Conservation (phyloP, 306 rosid species). For the Trifolium pratense region DNA sequence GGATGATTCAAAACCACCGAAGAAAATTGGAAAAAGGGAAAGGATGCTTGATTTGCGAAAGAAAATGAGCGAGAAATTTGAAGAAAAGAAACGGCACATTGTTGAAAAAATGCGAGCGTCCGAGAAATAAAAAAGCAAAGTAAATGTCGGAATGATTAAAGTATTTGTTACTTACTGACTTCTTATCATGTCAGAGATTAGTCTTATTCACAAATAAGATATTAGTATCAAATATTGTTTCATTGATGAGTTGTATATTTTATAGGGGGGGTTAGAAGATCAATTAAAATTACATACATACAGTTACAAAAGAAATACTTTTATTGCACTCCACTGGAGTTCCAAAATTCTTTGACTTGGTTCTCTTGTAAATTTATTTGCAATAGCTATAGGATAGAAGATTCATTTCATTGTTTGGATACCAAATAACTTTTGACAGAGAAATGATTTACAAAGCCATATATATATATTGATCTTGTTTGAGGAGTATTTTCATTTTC, state of each 20-base stretch:
- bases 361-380: conserved; percentile 41
- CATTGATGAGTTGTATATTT: conserved; percentile 41
- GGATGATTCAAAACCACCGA: conserved; percentile 58
- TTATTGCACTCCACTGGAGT: conserved; percentile 9
- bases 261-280: conserved; percentile 39
- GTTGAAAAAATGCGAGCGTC: conserved; percentile 92
- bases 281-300: conserved; percentile 28
- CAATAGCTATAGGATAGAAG: conserved; percentile 35
- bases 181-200: conserved; percentile 33
- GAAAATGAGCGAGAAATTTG: conserved; percentile 85
- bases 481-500: conserved; percentile 31
- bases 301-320: conserved; percentile 8
- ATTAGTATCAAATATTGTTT: conserved; percentile 35
- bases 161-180: conserved; percentile 34
- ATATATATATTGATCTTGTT: conserved; percentile 9
- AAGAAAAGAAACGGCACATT: conserved; percentile 79
- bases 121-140: conserved; percentile 34
- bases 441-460: conserved; percentile 34
- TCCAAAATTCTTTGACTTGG: conserved; percentile 28
- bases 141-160: conserved; percentile 33
- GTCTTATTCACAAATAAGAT: conserved; percentile 39
- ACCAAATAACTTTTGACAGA: conserved; percentile 22
- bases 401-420: conserved; percentile 34
- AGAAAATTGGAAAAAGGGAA: conserved; percentile 73
- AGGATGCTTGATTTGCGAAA: conserved; percentile 76